Base-by-base conservation (phyloP, 495 filamentous ascomycete genomes). In the Hamigera avellanea region DNA sequence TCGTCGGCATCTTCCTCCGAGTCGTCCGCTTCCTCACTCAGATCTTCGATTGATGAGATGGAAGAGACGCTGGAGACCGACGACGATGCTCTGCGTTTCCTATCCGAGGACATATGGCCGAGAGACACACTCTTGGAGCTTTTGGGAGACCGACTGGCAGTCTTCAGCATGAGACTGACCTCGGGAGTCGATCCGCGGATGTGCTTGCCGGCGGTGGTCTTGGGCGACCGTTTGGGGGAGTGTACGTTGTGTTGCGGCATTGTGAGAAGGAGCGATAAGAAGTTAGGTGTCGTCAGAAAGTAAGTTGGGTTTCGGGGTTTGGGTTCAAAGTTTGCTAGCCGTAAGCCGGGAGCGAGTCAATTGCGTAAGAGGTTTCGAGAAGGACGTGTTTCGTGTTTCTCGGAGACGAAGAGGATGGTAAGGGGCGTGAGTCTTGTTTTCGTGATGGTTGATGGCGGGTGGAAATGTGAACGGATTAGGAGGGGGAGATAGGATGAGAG, bases 1-100 rank as follows among this genome's bases (percentile, higher is more conserved):
- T 66, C 64, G 23, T 71, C 71, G 6, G 61, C 66, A 45, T 69
- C 59, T 32, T 69, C 67, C 26, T 62, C 62, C 6, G 66, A 62
- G 14, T 62, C 57, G 29, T 69, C 59, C 6, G 48, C 56, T 6
- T 57, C 57, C 15, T 60, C 62, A 27, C 61, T 62, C 17, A 64
- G 29, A 4, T 58, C 59, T 6, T 56, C 56, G 5, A 64, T 45
- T 2, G 56, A 61, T 1, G 62, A 64, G 16, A 68, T 54, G 0
- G 57, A 62, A 0, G 64, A 67, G 2, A 67, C 59, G 33, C 60
- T 66, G 0, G 64, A 67, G 29, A 65, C 54, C 13, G 61, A 62
- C 7, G 54, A 57, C 52, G 64, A 63, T 7, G 62, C 55, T 36
- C 61, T 53, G 29, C 64, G 47, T 44, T 64, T 66, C 34, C 59